Conservation (phyloP, 2,329 filamentous ascomycete species). For the Pseudogymnoascus sp. region DNA sequence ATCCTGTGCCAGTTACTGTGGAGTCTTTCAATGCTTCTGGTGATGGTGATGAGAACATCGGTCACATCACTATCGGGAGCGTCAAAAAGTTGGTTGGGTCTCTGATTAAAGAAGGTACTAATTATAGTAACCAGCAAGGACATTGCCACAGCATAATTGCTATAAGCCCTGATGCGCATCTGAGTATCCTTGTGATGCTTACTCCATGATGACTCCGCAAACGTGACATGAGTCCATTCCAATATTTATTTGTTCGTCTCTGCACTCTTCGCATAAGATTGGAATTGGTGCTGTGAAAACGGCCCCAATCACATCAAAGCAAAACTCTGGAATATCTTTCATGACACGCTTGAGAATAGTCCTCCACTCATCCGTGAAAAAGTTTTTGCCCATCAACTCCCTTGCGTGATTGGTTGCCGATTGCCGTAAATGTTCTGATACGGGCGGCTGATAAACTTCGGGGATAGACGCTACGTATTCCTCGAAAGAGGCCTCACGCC, state of each 20-base stretch:
- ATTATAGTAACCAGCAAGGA: neutral
- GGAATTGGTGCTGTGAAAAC: neutral
- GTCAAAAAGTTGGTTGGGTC: neutral
- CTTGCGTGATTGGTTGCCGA: neutral
- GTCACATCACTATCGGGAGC: neutral
- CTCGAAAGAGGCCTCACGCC: neutral
- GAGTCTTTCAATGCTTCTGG: constrained; percentile 1
- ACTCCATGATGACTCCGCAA: neutral
- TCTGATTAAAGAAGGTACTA: neutral
- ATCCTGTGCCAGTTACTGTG: constrained; percentile 1
- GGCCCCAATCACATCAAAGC: neutral
- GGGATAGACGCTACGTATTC: neutral
- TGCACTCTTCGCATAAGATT: neutral
- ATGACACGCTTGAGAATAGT: neutral
- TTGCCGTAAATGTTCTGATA: neutral
- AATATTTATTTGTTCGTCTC: neutral
- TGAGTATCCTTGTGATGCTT: no score
- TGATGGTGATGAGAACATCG: constrained; percentile 1
- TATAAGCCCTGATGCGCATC: no score
- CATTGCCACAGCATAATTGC: neutral
- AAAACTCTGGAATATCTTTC: neutral
- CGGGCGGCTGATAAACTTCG: neutral
- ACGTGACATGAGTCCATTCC: neutral
- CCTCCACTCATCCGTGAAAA: neutral
- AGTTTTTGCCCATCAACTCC: rapidly evolving